These are phyloP conservation scores for Syzygium malaccense DNA, from an alignment of 441 rosid species.

Conservation along the genomic window DNA sequence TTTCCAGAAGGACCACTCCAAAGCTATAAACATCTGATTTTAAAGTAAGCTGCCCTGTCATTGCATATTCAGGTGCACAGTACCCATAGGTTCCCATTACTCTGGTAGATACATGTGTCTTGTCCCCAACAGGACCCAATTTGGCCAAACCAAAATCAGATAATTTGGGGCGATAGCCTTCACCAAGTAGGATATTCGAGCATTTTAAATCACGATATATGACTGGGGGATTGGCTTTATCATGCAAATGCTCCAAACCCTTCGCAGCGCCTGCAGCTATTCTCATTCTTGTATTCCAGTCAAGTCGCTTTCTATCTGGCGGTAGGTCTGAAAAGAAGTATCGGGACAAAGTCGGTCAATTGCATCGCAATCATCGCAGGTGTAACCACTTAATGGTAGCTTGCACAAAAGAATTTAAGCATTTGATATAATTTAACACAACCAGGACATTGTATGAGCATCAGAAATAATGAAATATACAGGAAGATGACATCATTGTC, in stretches of 20 bases:
- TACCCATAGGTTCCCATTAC: slow-evolving; percentile 98
- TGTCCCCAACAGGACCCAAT: slow-evolving; percentile 94
- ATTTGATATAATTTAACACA: neutral
- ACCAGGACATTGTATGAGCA: neutral
- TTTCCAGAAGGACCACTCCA: slow-evolving; percentile 93
- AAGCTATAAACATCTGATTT: slow-evolving; percentile 96
- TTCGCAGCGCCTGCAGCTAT: slow-evolving; percentile 97
- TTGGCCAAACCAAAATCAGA: slow-evolving; percentile 98
- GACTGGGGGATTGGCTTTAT: slow-evolving; percentile 85
- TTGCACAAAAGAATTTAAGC: neutral
- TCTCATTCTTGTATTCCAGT: slow-evolving; percentile 93
- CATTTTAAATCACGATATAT: slow-evolving; percentile 91
- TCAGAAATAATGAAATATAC: neutral
- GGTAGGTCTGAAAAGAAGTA: slow-evolving; percentile 47
- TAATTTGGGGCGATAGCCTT: slow-evolving; percentile 75
- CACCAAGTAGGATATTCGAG: slow-evolving; percentile 84
- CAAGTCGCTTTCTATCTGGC: slow-evolving; percentile 59
- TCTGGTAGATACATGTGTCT: slow-evolving; percentile 90
- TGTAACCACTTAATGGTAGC: neutral
- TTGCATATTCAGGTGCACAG: slow-evolving; percentile 96
- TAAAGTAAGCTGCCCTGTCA: slow-evolving; percentile 95
- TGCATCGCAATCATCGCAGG: neutral
- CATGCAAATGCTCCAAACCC: slow-evolving; percentile 86
- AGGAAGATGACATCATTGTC: neutral
- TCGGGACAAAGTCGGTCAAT: neutral